Evolutionary conservation across 768 basidiomycete species (phyloP).

Genomic region (Multifurca ochricompacta): DNA sequence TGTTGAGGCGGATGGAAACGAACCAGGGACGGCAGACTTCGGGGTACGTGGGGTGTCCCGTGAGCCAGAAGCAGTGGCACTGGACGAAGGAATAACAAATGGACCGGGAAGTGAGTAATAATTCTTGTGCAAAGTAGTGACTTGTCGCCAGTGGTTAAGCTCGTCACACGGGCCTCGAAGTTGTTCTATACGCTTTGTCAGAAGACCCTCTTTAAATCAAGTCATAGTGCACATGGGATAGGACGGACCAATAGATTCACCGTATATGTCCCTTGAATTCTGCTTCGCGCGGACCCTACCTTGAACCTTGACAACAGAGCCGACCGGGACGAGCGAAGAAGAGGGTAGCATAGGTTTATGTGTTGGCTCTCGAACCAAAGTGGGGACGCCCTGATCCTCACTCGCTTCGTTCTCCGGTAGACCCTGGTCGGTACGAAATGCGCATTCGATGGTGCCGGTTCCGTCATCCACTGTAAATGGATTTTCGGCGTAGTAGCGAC

Average conservation of each 20-base stretch:
- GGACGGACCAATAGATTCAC: conserved; percentile 15
- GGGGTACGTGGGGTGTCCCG: conserved; percentile 8
- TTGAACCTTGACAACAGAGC: conserved; percentile 11
- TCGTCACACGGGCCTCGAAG: conserved; percentile 8
- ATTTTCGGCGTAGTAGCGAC: neutral
- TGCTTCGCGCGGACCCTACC: conserved; percentile 11
- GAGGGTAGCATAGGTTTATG: neutral
- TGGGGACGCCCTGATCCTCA: no score
- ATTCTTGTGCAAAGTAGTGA: conserved; percentile 10
- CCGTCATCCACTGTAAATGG: conserved; percentile 62
- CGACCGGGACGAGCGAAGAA: conserved; percentile 4
- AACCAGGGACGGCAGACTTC: neutral
- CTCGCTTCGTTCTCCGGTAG: neutral
- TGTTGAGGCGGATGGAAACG: neutral
- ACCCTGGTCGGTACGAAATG: conserved; percentile 28
- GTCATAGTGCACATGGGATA: neutral
- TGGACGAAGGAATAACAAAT: conserved; percentile 13
- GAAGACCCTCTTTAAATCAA: neutral
- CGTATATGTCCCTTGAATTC: conserved; percentile 6
- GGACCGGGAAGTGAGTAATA: conserved; percentile 8
- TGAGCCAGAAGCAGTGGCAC: neutral
- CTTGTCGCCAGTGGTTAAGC: conserved; percentile 15
- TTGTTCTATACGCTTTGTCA: conserved; percentile 12
- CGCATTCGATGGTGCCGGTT: conserved; percentile 64
- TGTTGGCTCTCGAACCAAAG: neutral